Conservation (phyloP, 768 basidiomycete genomes). For the Russula dissimulans region DNA sequence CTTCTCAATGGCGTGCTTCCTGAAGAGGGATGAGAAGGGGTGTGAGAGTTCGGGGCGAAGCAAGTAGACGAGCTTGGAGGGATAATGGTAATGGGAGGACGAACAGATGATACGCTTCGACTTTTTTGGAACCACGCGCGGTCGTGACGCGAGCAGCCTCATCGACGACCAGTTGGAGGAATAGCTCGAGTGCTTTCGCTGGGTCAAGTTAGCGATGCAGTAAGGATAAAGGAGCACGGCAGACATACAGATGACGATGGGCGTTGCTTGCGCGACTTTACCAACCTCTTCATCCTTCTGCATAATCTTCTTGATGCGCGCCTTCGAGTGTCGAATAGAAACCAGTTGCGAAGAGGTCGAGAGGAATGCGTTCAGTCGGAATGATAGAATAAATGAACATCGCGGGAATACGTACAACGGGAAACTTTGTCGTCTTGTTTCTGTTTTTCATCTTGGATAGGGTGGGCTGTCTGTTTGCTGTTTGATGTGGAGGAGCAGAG, state of each 20-base stretch:
- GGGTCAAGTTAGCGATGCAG: background rate
- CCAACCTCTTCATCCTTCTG: slow-evolving; percentile 99
- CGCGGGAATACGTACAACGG: slow-evolving; percentile 52
- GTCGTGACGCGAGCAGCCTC: slow-evolving; percentile 73
- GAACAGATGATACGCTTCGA: slow-evolving; percentile 89
- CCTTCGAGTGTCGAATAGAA: slow-evolving; percentile 36
- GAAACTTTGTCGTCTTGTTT: slow-evolving; percentile 87
- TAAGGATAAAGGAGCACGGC: background rate
- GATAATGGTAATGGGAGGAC: slow-evolving; percentile 26
- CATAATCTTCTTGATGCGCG: slow-evolving; percentile 99
- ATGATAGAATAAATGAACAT: background rate
- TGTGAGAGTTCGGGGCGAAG: background rate
- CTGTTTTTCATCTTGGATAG: slow-evolving; percentile 67
- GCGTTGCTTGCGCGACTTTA: slow-evolving; percentile 94
- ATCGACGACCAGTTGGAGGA: slow-evolving; percentile 76
- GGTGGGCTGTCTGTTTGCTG: background rate
- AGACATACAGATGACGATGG: slow-evolving; percentile 87
- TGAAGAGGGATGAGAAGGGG: slow-evolving; percentile 25
- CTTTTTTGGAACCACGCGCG: slow-evolving; percentile 73
- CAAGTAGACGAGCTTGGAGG: background rate
- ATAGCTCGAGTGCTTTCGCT: slow-evolving; percentile 94
- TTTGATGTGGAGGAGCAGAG: too few species aligned
- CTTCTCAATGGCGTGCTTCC: slow-evolving; percentile 86
- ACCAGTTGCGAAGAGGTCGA: background rate
- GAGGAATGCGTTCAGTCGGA: background rate